These are phyloP conservation scores for Nymphaea thermarum DNA, from an alignment of 164 flowering plant species.

Conservation along the genomic window DNA sequence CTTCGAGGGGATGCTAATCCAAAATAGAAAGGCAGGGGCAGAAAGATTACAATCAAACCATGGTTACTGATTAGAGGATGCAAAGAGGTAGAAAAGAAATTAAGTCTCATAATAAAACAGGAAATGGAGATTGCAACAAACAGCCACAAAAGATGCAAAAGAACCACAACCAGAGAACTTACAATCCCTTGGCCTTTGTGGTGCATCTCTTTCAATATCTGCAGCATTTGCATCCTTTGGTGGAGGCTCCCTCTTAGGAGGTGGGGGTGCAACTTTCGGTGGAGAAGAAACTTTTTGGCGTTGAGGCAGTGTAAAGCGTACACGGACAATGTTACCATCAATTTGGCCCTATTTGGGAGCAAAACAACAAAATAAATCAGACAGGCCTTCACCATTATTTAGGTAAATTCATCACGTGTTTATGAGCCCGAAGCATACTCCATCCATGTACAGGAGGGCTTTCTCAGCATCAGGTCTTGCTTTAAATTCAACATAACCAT, in stretches of 20 bases:
- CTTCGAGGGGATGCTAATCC: constrained; percentile 70
- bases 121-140: neutral
- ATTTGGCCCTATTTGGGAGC: constrained; percentile 64
- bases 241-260: constrained; percentile 51
- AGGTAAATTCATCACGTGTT: neutral
- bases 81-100: too few relatives aligned
- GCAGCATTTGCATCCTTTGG: constrained; percentile 39
- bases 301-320: constrained; percentile 64
- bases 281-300: constrained; percentile 65
- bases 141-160: neutral
- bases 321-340: constrained; percentile 83
- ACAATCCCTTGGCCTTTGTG: constrained; percentile 52
- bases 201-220: constrained; percentile 61
- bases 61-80: neutral
- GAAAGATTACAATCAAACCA: neutral
- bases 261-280: constrained; percentile 37
- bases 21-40: neutral
- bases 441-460: constrained; percentile 84
- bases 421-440: constrained; percentile 34
- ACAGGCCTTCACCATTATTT: neutral
- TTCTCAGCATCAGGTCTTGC: constrained; percentile 85
- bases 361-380: constrained; percentile 3
- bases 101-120: too few relatives aligned
- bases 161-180: constrained; percentile 6
- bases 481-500: constrained; percentile 91